A percentile compares a stretch with the other conserved stretches of the same genome.
Conservation (phyloP, 208 protist genomes). For the Trypanosomatidae sp. region DNA sequence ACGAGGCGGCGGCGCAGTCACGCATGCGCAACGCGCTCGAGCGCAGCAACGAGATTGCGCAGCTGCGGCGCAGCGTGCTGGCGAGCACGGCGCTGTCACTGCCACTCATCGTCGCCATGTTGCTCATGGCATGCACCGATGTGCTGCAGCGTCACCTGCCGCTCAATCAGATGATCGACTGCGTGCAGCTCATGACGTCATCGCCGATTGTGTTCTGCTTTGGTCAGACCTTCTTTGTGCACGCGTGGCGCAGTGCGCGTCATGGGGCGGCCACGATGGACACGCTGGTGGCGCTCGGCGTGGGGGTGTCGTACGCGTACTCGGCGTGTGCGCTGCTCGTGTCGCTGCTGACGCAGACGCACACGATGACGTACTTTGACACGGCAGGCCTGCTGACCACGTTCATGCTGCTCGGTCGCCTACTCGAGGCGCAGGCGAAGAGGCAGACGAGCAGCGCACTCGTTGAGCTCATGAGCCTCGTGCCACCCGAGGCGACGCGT, state of each 20-base stretch:
- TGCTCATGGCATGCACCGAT: slow-evolving; percentile 36
- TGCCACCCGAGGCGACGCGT: slow-evolving; percentile 32
- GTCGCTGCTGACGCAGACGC: slow-evolving; percentile 8
- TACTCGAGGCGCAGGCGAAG: slow-evolving; percentile 91
- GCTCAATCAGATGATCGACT: slow-evolving; percentile 15
- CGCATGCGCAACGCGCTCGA: slow-evolving; percentile 35
- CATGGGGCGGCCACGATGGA: slow-evolving; percentile 80
- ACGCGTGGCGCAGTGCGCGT: slow-evolving; percentile 37
- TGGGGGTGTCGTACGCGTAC: slow-evolving; percentile 56
- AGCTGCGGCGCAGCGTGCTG: slow-evolving; percentile 23
- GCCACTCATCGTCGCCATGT: slow-evolving; percentile 48
- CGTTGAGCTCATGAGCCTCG: slow-evolving; percentile 74
- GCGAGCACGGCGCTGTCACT: slow-evolving; percentile 35
- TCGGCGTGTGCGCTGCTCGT: slow-evolving; percentile 35
- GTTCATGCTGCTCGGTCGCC: slow-evolving; percentile 95
- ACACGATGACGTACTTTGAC: slow-evolving; percentile 86
- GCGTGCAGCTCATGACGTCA: slow-evolving; percentile 35
- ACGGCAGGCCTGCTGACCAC: slow-evolving; percentile 89
- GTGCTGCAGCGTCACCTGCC: slow-evolving; percentile 9
- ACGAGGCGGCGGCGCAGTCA: too few relatives aligned
- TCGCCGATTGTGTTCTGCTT: slow-evolving; percentile 84
- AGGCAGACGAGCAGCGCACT: slow-evolving; percentile 84
- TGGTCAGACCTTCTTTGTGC: slow-evolving; percentile 54
- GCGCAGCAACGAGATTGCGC: slow-evolving; percentile 46
- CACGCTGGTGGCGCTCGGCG: slow-evolving; percentile 73